phyloP scores from a whole-genome alignment of 2,329 filamentous ascomycete genomes.

The Calonectria naviculata region DNA sequence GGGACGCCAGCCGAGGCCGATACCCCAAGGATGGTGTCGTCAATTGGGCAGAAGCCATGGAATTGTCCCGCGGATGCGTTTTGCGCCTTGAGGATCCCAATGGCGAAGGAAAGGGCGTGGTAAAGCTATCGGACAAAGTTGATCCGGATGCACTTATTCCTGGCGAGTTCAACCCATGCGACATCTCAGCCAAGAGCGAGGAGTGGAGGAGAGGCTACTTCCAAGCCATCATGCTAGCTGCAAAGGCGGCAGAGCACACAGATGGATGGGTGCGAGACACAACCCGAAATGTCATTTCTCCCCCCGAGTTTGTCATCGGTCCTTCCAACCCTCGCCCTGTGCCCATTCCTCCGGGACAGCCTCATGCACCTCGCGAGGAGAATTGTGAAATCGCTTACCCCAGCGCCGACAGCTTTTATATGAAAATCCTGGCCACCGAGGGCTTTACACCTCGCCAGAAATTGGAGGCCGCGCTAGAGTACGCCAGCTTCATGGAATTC shows the following conservation, averaged over 20 bases:
- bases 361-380: constrained; percentile 76
- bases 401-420: constrained; percentile 80
- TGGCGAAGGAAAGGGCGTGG: constrained; percentile 75
- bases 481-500: constrained; percentile 87
- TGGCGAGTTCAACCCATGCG: constrained; percentile 71
- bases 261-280: constrained; percentile 83
- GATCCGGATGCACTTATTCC: constrained; percentile 75
- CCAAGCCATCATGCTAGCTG: constrained; percentile 81
- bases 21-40: constrained; percentile 63
- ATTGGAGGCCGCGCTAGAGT: constrained; percentile 83
- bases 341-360: constrained; percentile 74
- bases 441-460: constrained; percentile 85
- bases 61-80: constrained; percentile 69
- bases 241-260: constrained; percentile 81
- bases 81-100: constrained; percentile 75
- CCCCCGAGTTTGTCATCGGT: constrained; percentile 79
- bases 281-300: constrained; percentile 74
- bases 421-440: constrained; percentile 81
- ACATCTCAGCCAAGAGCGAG: constrained; percentile 81
- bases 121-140: constrained; percentile 68
- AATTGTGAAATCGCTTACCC: constrained; percentile 78
- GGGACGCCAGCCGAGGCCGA: constrained; percentile 71
- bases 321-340: constrained; percentile 85
- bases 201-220: constrained; percentile 90
- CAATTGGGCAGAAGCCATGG: constrained; percentile 77